Evolutionary conservation across 805 yeast genomes (phyloP), one percentile per base, ranked within the genome.

Genomic region (Candida montana): DNA sequence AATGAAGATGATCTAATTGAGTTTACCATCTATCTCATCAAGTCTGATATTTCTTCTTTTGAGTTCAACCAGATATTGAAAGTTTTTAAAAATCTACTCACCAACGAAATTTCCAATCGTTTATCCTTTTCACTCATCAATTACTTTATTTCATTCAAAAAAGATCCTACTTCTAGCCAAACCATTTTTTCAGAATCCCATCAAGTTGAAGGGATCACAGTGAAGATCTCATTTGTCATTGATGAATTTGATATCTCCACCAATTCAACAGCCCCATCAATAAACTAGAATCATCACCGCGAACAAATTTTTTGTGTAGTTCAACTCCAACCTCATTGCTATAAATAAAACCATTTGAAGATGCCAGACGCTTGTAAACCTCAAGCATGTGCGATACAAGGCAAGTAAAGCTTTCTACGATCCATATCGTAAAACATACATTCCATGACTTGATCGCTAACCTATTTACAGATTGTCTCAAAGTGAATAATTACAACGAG

Each of bases 321-420:
- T 7, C 24, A 21, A 7, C 24, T 7, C 24, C 9, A n/a, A 7
- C 9, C 24, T 21, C 24, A 7, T 21, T 21, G 24, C 24, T 21
- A 21, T n/a, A n/a, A n/a, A n/a, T n/a, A n/a, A n/a, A n/a, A n/a
- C n/a, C n/a, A n/a, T n/a, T n/a, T n/a, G n/a, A 23, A 31, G 15
- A 27, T 31, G 36, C 7, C 54, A 19, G 62, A 61, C 34, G 75
- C 83, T 2, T 87, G 95, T 62, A 84, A 84, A 55, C 72, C 83
- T 6, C 72, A 81, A 48, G 95, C 95, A 2, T 87, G 95, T 64
- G 80, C 79, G 3, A 87, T 87, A 31, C 95, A 86, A 60, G 69
- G 81, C 76, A 58, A 20, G 77, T 64, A 11, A 10, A 7, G 23
- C 11, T 9, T 4, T 2, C 5, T 13, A 4, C 30, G 19, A 28